Base-by-base conservation (phyloP, 345 rosid species). In the Mallotus nudiflorus region DNA sequence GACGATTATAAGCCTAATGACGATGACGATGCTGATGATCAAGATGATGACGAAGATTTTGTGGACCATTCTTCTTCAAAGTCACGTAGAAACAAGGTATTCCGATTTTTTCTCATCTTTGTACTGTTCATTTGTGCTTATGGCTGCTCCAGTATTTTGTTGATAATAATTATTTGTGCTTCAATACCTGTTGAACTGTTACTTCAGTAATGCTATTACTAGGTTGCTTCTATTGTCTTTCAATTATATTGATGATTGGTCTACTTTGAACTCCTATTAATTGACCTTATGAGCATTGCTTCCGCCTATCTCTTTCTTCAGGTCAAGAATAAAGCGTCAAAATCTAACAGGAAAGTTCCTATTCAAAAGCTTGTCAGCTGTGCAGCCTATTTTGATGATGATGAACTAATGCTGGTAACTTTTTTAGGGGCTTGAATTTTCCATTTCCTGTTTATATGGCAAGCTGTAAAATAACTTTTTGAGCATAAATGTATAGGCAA, bases 1-100 rank as follows among this genome's bases (percentile, higher is more conserved):
- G 93, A 84, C 59, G 98, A 91, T 71, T 93, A 87, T 60, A 75
- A 24, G 65, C 97, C 92, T 44, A 68, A 44, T 61, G 63, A 73
- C 55, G 80, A 77, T 12, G 84, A 52, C 0, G 79, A 64, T 9
- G 59, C 28, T n/a, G 84, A 70, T 2, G 76, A n/a, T 4, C 77
- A 61, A 5, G 85, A 67, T 0, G 81, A 74, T 1, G 77, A 33
- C 0, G 87, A 78, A 14, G 86, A 85, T 40, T 75, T 75, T 78
- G 15, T 57, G 69, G 73, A 61, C 29, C 56, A 76, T 54, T 53
- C 66, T 67, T 64, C 68, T 60, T 70, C 84, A 31, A 69, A 71
- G 75, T 76, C 80, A 9, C 69, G 81, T 49, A 74, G 28, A 62
- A 62, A 56, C 52, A 72, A 77, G 80, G 69, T 75, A 69, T 29